A percentile compares a stretch with the other conserved stretches of the same genome.
Conservation (phyloP, 495 filamentous ascomycete genomes). For the Hypoxylon lenormandii region DNA sequence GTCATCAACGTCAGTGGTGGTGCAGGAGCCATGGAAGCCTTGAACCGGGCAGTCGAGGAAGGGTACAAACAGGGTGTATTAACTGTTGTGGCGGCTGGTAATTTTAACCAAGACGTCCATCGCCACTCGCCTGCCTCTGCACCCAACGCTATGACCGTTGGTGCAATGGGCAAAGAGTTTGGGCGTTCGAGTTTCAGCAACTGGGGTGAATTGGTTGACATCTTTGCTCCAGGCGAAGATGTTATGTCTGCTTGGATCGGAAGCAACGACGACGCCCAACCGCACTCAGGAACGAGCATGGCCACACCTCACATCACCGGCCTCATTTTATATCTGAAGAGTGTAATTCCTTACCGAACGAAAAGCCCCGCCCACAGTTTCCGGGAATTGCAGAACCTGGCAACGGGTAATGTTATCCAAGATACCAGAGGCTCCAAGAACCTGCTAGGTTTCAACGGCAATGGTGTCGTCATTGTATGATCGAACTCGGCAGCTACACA, state of each 20-base stretch:
- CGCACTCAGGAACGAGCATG: slow-evolving; percentile 53
- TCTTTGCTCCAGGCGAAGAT: slow-evolving; percentile 69
- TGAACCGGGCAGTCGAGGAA: slow-evolving; percentile 62
- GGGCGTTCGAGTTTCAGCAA: slow-evolving; percentile 69
- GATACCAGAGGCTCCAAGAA: slow-evolving; percentile 32
- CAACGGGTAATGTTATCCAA: slow-evolving; percentile 14
- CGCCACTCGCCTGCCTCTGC: slow-evolving; percentile 67
- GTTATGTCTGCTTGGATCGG: slow-evolving; percentile 66
- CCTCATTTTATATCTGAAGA: slow-evolving; percentile 38
- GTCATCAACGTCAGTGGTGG: slow-evolving; percentile 64
- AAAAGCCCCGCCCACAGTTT: slow-evolving; percentile 25
- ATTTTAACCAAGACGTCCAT: slow-evolving; percentile 54
- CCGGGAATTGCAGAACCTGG: slow-evolving; percentile 24
- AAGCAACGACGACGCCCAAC: slow-evolving; percentile 50
- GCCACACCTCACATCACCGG: slow-evolving; percentile 52
- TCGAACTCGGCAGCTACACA: not conserved
- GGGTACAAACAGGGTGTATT: slow-evolving; percentile 62
- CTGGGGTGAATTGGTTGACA: slow-evolving; percentile 67
- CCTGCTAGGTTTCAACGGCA: slow-evolving; percentile 34
- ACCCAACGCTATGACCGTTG: slow-evolving; percentile 67
- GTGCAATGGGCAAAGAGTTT: slow-evolving; percentile 61
- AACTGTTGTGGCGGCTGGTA: slow-evolving; percentile 66
- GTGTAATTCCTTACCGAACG: slow-evolving; percentile 36
- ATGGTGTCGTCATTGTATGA: slow-evolving; percentile 28
- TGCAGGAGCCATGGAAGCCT: slow-evolving; percentile 59